Conservation (phyloP, 2,329 filamentous ascomycete genomes). For the Colletotrichum sansevieriae region DNA sequence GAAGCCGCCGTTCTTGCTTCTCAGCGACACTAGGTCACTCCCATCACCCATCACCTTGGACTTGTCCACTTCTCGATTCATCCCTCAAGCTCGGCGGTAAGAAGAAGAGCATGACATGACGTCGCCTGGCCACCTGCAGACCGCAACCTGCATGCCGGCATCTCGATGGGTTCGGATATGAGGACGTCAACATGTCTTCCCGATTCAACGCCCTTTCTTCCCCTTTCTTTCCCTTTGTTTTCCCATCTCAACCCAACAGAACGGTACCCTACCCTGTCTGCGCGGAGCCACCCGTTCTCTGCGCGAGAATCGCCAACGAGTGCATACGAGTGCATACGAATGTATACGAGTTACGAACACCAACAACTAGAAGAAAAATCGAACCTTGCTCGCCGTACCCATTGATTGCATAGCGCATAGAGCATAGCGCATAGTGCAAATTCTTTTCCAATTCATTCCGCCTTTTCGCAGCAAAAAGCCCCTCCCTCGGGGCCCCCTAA, state of each 20-base stretch:
- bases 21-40: not conserved
- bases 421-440: not conserved
- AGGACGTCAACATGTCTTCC: conserved; percentile 24
- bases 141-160: conserved; percentile 24
- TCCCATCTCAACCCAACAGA: conserved; percentile 30
- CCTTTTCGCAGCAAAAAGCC: conserved; percentile 22
- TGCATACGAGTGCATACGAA: not conserved
- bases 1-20: not conserved
- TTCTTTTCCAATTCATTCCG: conserved; percentile 6
- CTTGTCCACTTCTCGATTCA: conserved; percentile 35
- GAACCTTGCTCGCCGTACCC: conserved; percentile 24
- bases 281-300: not conserved
- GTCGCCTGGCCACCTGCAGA: not conserved
- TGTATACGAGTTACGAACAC: not conserved
- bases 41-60: conserved; percentile 36
- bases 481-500: conserved; percentile 49
- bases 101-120: conserved; percentile 22
- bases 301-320: conserved; percentile 7
- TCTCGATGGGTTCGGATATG: conserved; percentile 32
- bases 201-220: conserved; percentile 17
- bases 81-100: conserved; percentile 31
- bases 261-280: conserved; percentile 28
- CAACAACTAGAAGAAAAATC: not conserved
- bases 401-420: not conserved
- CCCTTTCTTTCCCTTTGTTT: conserved; percentile 21